Percentiles rank a stretch among this genome's conserved stretches.
Evolutionary conservation across 2,329 filamentous ascomycete species (phyloP).

Genomic region (Dactylellina drechsleri): DNA sequence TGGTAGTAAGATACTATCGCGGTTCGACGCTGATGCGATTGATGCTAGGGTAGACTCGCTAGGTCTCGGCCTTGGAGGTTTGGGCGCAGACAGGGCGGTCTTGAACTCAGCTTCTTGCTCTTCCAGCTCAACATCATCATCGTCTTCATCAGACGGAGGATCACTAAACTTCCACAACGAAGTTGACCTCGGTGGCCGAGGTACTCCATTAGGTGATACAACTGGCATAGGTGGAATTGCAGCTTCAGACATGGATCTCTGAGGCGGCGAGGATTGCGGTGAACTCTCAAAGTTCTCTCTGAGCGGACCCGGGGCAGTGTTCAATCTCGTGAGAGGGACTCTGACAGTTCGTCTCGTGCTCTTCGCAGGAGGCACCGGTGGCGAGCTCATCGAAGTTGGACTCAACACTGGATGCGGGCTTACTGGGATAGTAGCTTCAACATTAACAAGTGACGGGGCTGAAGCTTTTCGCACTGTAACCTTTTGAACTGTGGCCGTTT

Average conservation of each 20-base stretch:
- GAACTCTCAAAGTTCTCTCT: slow-evolving; percentile 30
- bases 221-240: slow-evolving; percentile 29
- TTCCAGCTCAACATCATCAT: slow-evolving; percentile 72
- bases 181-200: slow-evolving; percentile 45
- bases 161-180: slow-evolving; percentile 50
- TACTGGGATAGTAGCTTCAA: slow-evolving; percentile 59
- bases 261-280: slow-evolving; percentile 45
- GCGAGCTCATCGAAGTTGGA: slow-evolving; percentile 44
- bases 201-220: slow-evolving; percentile 45
- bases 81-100: slow-evolving; percentile 73
- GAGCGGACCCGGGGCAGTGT: slow-evolving; percentile 31
- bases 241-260: slow-evolving; percentile 35
- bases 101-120: slow-evolving; percentile 74
- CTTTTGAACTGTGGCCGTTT: slow-evolving; percentile 61
- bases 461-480: slow-evolving; percentile 54
- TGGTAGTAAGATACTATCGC: slow-evolving; percentile 47
- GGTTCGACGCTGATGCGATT: slow-evolving; percentile 29
- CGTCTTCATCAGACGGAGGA: slow-evolving; percentile 69
- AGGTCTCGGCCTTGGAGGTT: slow-evolving; percentile 61
- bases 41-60: slow-evolving; percentile 36
- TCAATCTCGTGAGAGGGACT: slow-evolving; percentile 29
- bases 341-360: slow-evolving; percentile 40
- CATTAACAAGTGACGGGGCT: slow-evolving; percentile 61
- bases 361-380: slow-evolving; percentile 46
- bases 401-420: slow-evolving; percentile 39